These are phyloP conservation scores for Phlebopus sp. DNA, from an alignment of 1,284 basidiomycete species.

Conservation along the genomic window DNA sequence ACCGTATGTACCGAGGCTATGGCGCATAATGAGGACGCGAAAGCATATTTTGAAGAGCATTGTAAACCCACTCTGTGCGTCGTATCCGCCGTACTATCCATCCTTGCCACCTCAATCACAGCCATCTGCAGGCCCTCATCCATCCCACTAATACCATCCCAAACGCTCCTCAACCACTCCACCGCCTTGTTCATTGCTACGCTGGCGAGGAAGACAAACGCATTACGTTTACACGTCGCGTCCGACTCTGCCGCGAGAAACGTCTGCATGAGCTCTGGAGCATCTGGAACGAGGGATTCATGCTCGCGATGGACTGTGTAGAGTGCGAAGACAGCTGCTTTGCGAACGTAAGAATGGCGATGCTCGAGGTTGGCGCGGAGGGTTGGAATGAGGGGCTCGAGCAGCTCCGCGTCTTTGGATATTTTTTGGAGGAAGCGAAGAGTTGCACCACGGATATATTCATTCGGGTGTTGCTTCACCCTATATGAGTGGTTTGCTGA, in stretches of 20 bases:
- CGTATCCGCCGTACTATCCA: conserved; percentile 87
- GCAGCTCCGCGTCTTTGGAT: conserved; percentile 88
- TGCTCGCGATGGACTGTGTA: conserved; percentile 94
- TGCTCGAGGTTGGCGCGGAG: conserved; percentile 96
- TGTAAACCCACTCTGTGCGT: conserved; percentile 64
- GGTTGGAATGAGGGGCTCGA: conserved; percentile 94
- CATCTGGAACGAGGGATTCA: conserved; percentile 95
- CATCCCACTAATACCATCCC: conserved; percentile 81
- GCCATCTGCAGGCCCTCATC: conserved; percentile 97
- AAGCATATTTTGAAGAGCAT: conserved; percentile 5
- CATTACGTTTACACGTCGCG: conserved; percentile 96
- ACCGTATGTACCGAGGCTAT: conserved; percentile 88
- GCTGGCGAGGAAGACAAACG: conserved; percentile 91
- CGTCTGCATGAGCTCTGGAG: conserved; percentile 93
- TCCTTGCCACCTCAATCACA: conserved; percentile 91
- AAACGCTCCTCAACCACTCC: conserved; percentile 84
- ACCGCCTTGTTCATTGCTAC: conserved; percentile 90
- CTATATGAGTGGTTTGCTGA: conserved; percentile 2
- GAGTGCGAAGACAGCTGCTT: conserved; percentile 97
- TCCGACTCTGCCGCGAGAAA: conserved; percentile 98
- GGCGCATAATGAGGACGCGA: conserved; percentile 12
- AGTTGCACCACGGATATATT: conserved; percentile 98
- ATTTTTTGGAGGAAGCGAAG: conserved; percentile 97
- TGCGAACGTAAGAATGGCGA: conserved; percentile 96
- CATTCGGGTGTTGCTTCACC: conserved; percentile 94